phyloP scores from a whole-genome alignment of 768 basidiomycete species.

The Auricularia heimuer region DNA sequence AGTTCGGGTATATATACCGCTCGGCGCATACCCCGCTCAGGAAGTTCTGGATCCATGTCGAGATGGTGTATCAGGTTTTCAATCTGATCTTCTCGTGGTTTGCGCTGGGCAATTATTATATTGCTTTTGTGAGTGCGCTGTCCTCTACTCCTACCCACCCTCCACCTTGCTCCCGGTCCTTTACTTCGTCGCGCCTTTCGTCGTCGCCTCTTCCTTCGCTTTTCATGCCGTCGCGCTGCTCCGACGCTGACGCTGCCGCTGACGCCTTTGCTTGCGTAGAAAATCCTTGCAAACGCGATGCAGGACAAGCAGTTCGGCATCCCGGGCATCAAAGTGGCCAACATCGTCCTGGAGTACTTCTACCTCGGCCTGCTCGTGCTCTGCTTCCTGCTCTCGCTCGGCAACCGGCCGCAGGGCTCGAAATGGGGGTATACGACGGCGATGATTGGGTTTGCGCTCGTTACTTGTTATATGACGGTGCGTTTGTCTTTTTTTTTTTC shows the following conservation, averaged over 20 bases:
- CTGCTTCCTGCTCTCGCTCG: conserved; percentile 81
- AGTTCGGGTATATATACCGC: conserved; percentile 93
- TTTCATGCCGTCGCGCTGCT: conserved; percentile 4
- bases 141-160: not conserved
- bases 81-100: conserved; percentile 94
- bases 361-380: conserved; percentile 81
- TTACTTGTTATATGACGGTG: conserved; percentile 97
- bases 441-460: conserved; percentile 77
- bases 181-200: too few relatives aligned
- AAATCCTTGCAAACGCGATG: conserved; percentile 62
- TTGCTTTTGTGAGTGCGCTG: conserved; percentile 51
- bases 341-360: conserved; percentile 72
- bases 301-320: conserved; percentile 53
- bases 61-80: conserved; percentile 83
- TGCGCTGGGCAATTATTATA: conserved; percentile 82
- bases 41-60: conserved; percentile 92
- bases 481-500: conserved; percentile 12
- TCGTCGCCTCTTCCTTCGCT: not conserved
- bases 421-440: conserved; percentile 81
- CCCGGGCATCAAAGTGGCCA: conserved; percentile 57
- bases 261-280: conserved; percentile 10
- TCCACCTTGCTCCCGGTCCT: too few relatives aligned
- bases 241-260: not conserved
- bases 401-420: conserved; percentile 84
- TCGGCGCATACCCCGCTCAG: conserved; percentile 71